These are phyloP conservation scores for Sporothrix pallida DNA, from an alignment of 2,329 filamentous ascomycete genomes.

Conservation along the genomic window DNA sequence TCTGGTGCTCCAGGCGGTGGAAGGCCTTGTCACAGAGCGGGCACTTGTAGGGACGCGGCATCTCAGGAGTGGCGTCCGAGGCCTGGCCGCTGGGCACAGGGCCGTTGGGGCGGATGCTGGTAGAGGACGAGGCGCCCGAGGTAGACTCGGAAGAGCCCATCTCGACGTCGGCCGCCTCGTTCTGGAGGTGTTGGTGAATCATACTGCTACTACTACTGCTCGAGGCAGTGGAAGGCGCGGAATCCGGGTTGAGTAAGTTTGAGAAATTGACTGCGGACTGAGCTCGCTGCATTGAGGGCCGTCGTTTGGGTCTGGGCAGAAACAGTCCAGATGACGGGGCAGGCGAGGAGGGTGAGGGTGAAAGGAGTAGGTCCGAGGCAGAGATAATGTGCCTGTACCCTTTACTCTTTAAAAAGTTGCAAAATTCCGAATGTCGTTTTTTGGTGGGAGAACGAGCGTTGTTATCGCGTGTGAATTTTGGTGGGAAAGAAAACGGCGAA, in stretches of 20 bases:
- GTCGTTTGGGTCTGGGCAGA: slow-evolving; percentile 40
- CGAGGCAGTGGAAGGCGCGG: slow-evolving; percentile 33
- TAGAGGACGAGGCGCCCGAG: slow-evolving; percentile 29
- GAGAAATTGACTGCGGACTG: slow-evolving; percentile 76
- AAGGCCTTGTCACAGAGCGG: slow-evolving; percentile 98
- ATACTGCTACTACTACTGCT: slow-evolving; percentile 42
- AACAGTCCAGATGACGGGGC: slow-evolving; percentile 28
- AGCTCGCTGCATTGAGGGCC: slow-evolving; percentile 78
- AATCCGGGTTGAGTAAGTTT: slow-evolving; percentile 71
- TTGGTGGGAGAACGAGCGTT: not conserved
- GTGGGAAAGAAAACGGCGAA: not conserved
- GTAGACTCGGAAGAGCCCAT: slow-evolving; percentile 51
- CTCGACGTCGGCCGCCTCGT: slow-evolving; percentile 49
- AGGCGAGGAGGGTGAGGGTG: slow-evolving; percentile 14
- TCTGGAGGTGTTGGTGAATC: slow-evolving; percentile 41
- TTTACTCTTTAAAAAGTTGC: not conserved
- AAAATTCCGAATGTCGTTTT: not conserved
- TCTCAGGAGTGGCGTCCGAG: slow-evolving; percentile 65
- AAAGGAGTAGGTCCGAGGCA: not conserved
- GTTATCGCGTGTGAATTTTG: not conserved
- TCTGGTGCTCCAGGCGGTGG: slow-evolving; percentile 95
- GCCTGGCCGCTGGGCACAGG: slow-evolving; percentile 66
- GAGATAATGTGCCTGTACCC: not conserved
- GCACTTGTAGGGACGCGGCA: slow-evolving; percentile 97
- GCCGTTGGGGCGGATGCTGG: slow-evolving; percentile 67